These are phyloP conservation scores for Phytophthora pistaciae DNA, from an alignment of 352 stramenopile genomes.

Conservation along the genomic window DNA sequence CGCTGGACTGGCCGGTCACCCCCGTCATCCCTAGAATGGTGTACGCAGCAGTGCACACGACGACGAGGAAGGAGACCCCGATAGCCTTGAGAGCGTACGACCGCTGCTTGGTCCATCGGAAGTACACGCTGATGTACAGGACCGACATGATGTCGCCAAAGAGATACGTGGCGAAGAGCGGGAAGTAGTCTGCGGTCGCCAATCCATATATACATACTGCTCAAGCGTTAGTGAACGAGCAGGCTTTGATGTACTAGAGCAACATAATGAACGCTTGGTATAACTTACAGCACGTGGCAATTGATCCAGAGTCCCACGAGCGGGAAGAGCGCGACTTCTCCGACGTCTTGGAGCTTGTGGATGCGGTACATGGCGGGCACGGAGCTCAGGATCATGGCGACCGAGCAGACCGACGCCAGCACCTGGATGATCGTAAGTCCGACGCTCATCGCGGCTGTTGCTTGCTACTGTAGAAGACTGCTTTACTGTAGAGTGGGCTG, in stretches of 20 bases:
- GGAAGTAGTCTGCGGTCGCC: conserved; percentile 41
- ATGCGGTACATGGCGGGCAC: conserved; percentile 48
- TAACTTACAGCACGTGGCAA: conserved; percentile 48
- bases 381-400: conserved; percentile 48
- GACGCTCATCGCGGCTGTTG: conserved; percentile 27
- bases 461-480: not conserved
- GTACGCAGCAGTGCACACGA: conserved; percentile 23
- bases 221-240: conserved; percentile 4
- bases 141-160: conserved; percentile 41
- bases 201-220: conserved; percentile 47
- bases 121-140: conserved; percentile 45
- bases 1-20: conserved; percentile 25
- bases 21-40: conserved; percentile 35
- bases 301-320: conserved; percentile 51
- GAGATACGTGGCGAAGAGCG: conserved; percentile 37
- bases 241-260: conserved; percentile 6
- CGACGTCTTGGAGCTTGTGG: conserved; percentile 40
- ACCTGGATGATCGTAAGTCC: conserved; percentile 42
- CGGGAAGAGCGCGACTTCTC: conserved; percentile 45
- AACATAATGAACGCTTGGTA: not conserved
- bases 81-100: conserved; percentile 28
- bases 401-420: conserved; percentile 47
- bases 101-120: conserved; percentile 36
- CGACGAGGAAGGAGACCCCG: conserved; percentile 21
- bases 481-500: not conserved